These are phyloP conservation scores for Talaromyces atroroseus DNA, from an alignment of 2,329 filamentous ascomycete species.

Conservation along the genomic window DNA sequence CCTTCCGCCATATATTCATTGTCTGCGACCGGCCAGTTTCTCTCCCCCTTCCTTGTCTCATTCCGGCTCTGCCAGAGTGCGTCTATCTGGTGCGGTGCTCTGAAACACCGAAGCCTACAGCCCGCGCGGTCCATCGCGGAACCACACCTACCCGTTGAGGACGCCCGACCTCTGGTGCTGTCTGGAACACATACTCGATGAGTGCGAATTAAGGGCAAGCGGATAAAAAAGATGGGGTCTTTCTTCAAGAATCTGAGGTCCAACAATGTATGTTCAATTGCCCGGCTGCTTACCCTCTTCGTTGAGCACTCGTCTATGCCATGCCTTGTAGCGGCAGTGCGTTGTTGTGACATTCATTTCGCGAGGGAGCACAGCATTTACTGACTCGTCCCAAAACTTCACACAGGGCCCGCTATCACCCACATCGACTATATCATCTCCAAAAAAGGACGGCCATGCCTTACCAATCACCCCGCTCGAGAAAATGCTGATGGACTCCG, in stretches of 20 bases:
- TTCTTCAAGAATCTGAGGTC: slow-evolving; percentile 36
- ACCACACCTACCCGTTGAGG: not conserved
- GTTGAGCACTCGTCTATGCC: too few relatives aligned
- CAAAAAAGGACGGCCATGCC: slow-evolving; percentile 57
- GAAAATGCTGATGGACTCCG: slow-evolving; percentile 76
- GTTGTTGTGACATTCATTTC: not conserved
- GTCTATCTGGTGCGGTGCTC: not conserved
- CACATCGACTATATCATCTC: slow-evolving; percentile 40
- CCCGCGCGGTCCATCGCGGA: not conserved
- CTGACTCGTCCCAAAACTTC: too few relatives aligned
- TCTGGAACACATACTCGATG: not conserved
- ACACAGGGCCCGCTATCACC: slow-evolving; percentile 45
- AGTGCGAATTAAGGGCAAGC: not conserved
- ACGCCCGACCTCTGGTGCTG: not conserved
- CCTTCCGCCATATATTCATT: too few relatives aligned
- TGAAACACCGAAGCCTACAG: not conserved
- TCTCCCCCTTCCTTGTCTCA: not conserved
- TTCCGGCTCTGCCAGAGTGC: not conserved
- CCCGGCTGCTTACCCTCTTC: too few relatives aligned
- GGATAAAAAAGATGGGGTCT: slow-evolving; percentile 33
- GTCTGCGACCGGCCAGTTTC: not conserved
- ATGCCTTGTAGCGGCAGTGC: not conserved
- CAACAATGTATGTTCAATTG: slow-evolving; percentile 30
- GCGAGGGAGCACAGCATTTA: not conserved
- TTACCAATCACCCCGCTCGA: slow-evolving; percentile 56